A percentile compares a stretch with the other conserved stretches of the same genome.
phyloP scores from a whole-genome alignment of 148 eudicot genomes.

The Pouteria glomerata region DNA sequence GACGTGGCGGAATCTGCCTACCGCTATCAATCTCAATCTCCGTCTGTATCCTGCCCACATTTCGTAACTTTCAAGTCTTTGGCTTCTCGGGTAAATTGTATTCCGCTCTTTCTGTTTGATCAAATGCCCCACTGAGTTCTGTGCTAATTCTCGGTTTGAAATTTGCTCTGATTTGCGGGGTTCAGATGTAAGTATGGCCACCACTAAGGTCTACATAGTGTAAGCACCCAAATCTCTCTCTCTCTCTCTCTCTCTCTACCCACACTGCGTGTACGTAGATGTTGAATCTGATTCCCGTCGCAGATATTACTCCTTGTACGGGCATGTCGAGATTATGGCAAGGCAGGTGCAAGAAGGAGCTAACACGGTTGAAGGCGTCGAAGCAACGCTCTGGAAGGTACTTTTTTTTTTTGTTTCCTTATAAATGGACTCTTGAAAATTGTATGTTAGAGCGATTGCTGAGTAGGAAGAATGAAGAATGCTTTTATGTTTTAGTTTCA shows the following conservation, averaged over 20 bases:
- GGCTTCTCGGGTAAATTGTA: not conserved
- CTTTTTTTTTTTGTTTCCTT: not conserved
- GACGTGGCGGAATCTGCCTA: slow-evolving; percentile 8
- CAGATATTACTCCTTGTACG: slow-evolving; percentile 59
- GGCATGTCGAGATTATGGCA: slow-evolving; percentile 75
- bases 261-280: not conserved
- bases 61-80: not conserved
- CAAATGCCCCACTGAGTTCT: not conserved
- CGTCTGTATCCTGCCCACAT: not conserved
- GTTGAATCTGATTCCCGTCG: not conserved
- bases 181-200: slow-evolving; percentile 29
- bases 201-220: slow-evolving; percentile 58
- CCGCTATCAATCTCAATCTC: not conserved
- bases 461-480: no score
- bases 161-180: not conserved
- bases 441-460: not conserved
- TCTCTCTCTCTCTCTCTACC: not conserved
- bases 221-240: slow-evolving; percentile 23
- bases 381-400: slow-evolving; percentile 78
- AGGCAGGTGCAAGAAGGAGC: slow-evolving; percentile 65
- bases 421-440: not conserved
- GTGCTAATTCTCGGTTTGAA: not conserved
- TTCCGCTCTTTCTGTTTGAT: slow-evolving; percentile 2
- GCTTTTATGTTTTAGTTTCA: not conserved
- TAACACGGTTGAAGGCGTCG: slow-evolving; percentile 61